Conservation (phyloP, 345 rosid species). For the Eucalyptus sp. region DNA sequence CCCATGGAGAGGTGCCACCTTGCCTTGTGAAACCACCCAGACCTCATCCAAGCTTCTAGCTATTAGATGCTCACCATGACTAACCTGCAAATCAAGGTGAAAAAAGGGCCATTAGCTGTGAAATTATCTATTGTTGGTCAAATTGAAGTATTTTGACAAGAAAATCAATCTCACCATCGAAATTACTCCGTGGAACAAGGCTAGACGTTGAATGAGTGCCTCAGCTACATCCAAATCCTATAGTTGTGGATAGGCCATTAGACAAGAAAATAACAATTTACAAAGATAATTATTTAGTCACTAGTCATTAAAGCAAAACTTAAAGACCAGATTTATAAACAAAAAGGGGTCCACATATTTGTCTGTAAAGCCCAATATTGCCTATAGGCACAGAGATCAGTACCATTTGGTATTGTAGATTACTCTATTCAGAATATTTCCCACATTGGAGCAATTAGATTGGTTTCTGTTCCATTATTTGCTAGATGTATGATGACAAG, state of each 20-base stretch:
- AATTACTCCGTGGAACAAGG: not conserved
- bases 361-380: too few species aligned
- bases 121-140: not conserved
- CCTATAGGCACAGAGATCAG: too few species aligned
- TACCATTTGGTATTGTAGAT: too few species aligned
- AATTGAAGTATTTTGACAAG: not conserved
- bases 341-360: not conserved
- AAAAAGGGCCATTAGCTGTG: not conserved
- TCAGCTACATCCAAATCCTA: not conserved
- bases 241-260: not conserved
- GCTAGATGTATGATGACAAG: too few species aligned
- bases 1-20: not conserved
- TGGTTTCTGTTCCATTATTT: too few species aligned
- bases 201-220: not conserved
- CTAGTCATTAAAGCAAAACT: not conserved
- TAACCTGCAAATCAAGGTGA: not conserved
- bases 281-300: not conserved
- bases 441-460: too few species aligned
- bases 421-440: too few species aligned
- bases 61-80: not conserved
- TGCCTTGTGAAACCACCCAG: not conserved
- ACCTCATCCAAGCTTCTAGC: not conserved
- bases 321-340: not conserved
- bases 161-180: not conserved
- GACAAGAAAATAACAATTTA: not conserved